Evolutionary conservation across 179 eudicot species (phyloP), one percentile per base, ranked within the genome.

Genomic region (Spergularia azorica): DNA sequence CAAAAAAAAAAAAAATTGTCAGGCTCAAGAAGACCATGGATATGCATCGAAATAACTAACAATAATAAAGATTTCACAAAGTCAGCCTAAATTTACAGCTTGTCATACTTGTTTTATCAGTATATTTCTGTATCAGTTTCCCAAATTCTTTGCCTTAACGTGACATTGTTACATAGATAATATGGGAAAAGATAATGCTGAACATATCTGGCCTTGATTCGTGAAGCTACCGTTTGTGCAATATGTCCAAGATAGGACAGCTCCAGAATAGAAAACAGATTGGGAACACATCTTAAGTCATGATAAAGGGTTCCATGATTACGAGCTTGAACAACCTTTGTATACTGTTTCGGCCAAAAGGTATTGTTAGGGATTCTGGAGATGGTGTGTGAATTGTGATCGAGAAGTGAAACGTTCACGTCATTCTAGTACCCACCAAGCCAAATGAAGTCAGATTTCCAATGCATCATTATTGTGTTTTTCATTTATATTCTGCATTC

Each of bases 21-120:
- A 78, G 75, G 51, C 39, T 73, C 52, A 15, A 39, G 72, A 63
- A 48, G 9, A 75, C n/a, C 21, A 39, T 46, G 3, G n/a, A 52
- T 0, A 51, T 9, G 52, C 39, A 26, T 26, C 32, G 32, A 43
- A 10, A 9, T 56, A 56, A 56, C n/a, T 51, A 67, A 46, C 15
- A 16, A 55, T 18, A 41, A 46, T 41, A 55, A 12, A 39, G 21
- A 76, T 6, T 43, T 2, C n/a, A 9, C 9, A 50, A 70, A 26
- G 61, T 58, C 4, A 8, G 39, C 12, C 21, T 43, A 56, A 38
- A 9, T 56, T 41, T 4, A 63, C 21, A 13, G 9, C 26, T 54
- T 54, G 51, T 3, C n/a, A 15, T 52, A n/a, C 73, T 32, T 70
- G 21, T 55, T 54, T 9, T 13, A 32, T 36, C 58, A 70, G 43